These are phyloP conservation scores for Detonula confervacea DNA, from an alignment of 352 stramenopile species.

Conservation along the genomic window DNA sequence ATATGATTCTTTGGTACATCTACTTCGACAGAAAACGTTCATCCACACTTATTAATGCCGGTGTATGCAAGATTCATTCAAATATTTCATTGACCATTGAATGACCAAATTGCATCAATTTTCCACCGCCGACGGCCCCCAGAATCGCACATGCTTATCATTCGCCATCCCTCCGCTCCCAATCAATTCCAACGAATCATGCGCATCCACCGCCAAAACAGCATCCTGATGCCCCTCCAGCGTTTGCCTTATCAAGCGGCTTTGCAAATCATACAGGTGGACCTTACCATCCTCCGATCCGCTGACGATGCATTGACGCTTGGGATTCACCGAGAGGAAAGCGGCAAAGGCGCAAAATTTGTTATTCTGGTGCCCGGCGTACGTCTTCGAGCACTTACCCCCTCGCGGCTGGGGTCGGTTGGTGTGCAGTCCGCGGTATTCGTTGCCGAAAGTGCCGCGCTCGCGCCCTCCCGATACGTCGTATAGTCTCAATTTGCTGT, in stretches of 20 bases:
- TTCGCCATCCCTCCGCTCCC: constrained; percentile 87
- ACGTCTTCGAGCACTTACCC: constrained; percentile 55
- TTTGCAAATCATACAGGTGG: constrained; percentile 92
- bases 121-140: constrained; percentile 37
- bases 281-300: constrained; percentile 93
- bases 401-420: constrained; percentile 19
- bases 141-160: constrained; percentile 87
- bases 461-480: constrained; percentile 54
- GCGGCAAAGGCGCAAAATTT: constrained; percentile 89
- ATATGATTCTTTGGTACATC: no score
- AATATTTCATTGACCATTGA: no score
- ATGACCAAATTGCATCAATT: not conserved
- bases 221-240: constrained; percentile 86
- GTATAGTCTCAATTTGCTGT: constrained; percentile 92
- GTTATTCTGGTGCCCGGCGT: constrained; percentile 60
- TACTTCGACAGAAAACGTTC: no score
- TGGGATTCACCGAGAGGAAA: constrained; percentile 85
- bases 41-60: no score
- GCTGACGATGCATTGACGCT: constrained; percentile 86
- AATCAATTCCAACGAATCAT: constrained; percentile 86
- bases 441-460: not conserved
- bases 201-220: constrained; percentile 89
- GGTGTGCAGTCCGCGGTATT: not conserved
- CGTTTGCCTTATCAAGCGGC: constrained; percentile 81
- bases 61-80: no score